Percentiles rank a stretch among this genome's conserved stretches.
Conservation (phyloP, 2,329 filamentous ascomycete species). For the Diaporthe australafricana region DNA sequence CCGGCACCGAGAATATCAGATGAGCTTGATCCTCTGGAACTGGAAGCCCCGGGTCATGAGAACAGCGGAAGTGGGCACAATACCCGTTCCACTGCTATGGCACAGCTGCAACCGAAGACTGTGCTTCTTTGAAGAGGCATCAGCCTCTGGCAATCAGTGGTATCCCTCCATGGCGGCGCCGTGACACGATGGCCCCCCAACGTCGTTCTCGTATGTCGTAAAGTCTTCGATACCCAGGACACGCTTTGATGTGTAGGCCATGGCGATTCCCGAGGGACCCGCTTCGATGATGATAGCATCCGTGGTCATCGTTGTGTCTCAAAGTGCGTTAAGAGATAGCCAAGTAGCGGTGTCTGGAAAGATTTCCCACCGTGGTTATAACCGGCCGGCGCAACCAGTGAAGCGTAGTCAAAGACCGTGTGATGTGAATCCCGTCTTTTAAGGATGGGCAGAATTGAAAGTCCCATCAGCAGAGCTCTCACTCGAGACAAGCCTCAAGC, state of each 20-base stretch:
- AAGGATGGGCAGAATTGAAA: neutral
- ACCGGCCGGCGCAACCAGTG: neutral
- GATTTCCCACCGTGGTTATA: neutral
- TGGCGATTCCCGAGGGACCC: neutral
- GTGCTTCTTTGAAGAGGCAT: neutral
- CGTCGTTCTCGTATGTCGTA: neutral
- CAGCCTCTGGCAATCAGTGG: no score
- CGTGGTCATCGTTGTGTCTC: neutral
- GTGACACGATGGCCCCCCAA: neutral
- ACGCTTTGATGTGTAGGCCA: neutral
- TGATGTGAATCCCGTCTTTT: neutral
- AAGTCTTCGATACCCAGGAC: neutral
- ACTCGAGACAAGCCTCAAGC: neutral
- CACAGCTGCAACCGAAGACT: no score
- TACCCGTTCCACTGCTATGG: no score
- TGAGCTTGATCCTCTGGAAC: neutral
- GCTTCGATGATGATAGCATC: constrained; percentile 6
- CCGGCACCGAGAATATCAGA: neutral
- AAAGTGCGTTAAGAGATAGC: no score
- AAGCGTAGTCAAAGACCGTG: neutral
- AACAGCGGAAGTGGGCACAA: no score
- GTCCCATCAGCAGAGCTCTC: neutral
- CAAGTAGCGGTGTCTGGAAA: no score
- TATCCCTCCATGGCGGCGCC: no score
- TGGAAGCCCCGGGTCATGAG: no score